Base-by-base conservation (phyloP, 129 eudicot species). In the Helichrysum umbraculigerum region DNA sequence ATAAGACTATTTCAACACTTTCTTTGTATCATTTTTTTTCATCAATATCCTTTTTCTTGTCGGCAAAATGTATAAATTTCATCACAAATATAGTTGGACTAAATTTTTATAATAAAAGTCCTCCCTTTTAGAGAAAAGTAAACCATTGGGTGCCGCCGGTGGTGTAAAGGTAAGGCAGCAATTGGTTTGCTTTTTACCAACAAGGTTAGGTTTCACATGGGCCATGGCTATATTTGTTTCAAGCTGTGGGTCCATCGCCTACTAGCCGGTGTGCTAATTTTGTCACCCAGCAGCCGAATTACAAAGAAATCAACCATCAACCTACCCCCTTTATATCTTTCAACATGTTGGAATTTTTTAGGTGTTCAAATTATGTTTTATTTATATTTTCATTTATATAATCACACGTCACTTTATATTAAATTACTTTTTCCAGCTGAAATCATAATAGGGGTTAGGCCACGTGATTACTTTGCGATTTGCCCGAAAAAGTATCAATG, bases 161-260 rank as follows among this genome's bases (percentile, higher is more conserved):
- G 21, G 79, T 75, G 79, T 75, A 64, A 75, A 75, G 50, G 51
- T 68, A 52, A 41, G 34, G 51, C 54, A 47, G 54, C 54, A 14
- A 47, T 12, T 64, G 35, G 25, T 75, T 64, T 30, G 51, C 59
- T 30, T 47, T 75, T 47, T 47, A 75, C 54, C 72, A 66, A 75
- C 64, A 65, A 30, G 16, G 50, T 52, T 74, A 30, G 16, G 50
- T 52, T 74, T 71, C 70, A 74, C 71, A 12, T n/a, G n/a, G n/a
- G n/a, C n/a, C n/a, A n/a, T 75, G 79, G 79, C 64, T 65, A 8
- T 15, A 47, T 17, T 12, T 7, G 16, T 5, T 64, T 63, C 34
- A 19, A 44, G 20, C 22, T n/a, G 47, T 14, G 60, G 69, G 71
- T 63, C 50, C 34, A 52, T 29, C 30, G 72, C 63, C 51, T 60